Evolutionary conservation across 2,329 filamentous ascomycete species (phyloP), one percentile per base, ranked within the genome.

Genomic region (Aspergillus sp.): DNA sequence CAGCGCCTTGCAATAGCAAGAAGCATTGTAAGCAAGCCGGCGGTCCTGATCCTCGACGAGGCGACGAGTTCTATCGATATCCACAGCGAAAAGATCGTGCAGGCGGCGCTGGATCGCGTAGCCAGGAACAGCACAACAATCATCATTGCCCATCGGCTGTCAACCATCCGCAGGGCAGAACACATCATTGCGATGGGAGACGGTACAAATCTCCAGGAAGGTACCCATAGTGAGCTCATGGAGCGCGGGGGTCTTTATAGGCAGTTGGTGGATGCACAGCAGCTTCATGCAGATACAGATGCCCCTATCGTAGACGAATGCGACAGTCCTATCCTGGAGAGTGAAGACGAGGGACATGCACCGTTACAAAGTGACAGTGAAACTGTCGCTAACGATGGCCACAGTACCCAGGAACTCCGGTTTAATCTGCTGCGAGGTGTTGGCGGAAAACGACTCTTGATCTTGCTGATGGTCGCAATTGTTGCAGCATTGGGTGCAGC

Each of bases 1-100:
- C 95, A 98, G 76, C 90, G 95, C 65, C 95, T 98, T 68, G 92
- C 93, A 13, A 97, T 98, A 74, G 92, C 93, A 6, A 84, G 92
- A 68, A 93, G 93, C 38, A 85, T 97, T 56, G 91, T 97, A 24
- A 93, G 89, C 15, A 90, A 97, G 65, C 93, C 93, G 0, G 95
- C 93, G 77, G 87, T 99, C 67, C 81, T 99, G 1, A 83, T 99
- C 0, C 86, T 99, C 4, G 95, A 99, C 63, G 95, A 99, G 74
- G 95, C 95, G 3, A 99, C 95, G 0, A 95, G 90, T 39, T 92
- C 92, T 3, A 82, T 99, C 0, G 95, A 99, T 69, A 96, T 93
- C 17, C 93, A 95, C 70, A 96, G 91, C 0, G 95, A 99, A 76
- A 91, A 91, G 44, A 89, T 96, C 8, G 93, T 99, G 0, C 95